Conservation (phyloP, 192 early-diverging fungal genomes). For the Coemansia nantahalensis region DNA sequence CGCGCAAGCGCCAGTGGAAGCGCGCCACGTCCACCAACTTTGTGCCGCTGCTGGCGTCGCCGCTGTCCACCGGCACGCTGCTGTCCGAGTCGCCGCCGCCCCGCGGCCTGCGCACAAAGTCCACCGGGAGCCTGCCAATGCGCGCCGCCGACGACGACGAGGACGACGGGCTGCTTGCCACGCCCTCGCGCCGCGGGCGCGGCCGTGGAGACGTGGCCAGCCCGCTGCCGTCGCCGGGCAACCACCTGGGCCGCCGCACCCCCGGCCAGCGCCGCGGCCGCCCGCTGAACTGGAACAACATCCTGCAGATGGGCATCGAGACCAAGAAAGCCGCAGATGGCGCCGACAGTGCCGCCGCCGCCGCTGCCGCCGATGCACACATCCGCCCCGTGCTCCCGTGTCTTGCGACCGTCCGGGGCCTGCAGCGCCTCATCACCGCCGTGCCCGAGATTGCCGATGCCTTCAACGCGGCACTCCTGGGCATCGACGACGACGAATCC, state of each 20-base stretch:
- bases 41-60: slow-evolving; percentile 42
- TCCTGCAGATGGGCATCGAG: slow-evolving; percentile 37
- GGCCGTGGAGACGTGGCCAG: neutral
- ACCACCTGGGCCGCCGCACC: slow-evolving; percentile 1
- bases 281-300: slow-evolving; percentile 46
- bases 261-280: slow-evolving; percentile 38
- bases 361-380: slow-evolving; percentile 16
- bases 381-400: slow-evolving; percentile 42
- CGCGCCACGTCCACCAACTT: slow-evolving; percentile 49
- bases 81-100: slow-evolving; percentile 7
- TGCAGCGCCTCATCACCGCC: slow-evolving; percentile 32
- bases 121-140: slow-evolving; percentile 7
- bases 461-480: slow-evolving; percentile 47
- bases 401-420: slow-evolving; percentile 22
- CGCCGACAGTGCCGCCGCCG: neutral
- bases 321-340: slow-evolving; percentile 3
- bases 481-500: slow-evolving; percentile 33
- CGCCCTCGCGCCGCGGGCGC: slow-evolving; percentile 9
- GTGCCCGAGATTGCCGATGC: slow-evolving; percentile 43
- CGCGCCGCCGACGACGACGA: slow-evolving; percentile 4
- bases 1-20: slow-evolving; percentile 56
- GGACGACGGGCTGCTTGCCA: slow-evolving; percentile 6
- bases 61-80: slow-evolving; percentile 5
- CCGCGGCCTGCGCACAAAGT: slow-evolving; percentile 15
- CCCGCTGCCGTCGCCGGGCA: no score